These are phyloP conservation scores for Sanghuangporus sanghuang DNA, from an alignment of 1,284 basidiomycete species.

Conservation along the genomic window DNA sequence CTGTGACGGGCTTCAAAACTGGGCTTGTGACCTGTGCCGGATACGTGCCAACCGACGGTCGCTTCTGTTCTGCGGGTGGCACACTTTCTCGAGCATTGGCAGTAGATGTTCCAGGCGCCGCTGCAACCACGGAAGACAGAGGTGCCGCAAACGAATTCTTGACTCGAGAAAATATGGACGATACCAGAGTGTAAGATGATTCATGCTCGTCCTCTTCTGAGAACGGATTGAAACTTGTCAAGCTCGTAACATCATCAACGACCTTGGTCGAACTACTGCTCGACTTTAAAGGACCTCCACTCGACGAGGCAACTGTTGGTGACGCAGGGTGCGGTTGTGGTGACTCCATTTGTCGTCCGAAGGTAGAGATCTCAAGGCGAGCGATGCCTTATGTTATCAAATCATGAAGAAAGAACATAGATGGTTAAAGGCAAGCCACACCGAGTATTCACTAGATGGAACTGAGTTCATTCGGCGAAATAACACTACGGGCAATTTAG, in stretches of 20 bases:
- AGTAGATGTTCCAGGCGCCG: constrained; percentile 31
- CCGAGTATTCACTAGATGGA: too few relatives aligned
- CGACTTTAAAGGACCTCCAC: constrained; percentile 47
- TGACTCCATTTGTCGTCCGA: constrained; percentile 20
- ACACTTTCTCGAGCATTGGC: constrained; percentile 20
- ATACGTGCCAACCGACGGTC: constrained; percentile 40
- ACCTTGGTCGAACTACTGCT: constrained; percentile 50
- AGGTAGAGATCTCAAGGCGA: not conserved
- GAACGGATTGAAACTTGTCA: constrained; percentile 83
- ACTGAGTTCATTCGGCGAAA: too few relatives aligned
- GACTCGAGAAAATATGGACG: constrained; percentile 70
- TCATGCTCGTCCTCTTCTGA: constrained; percentile 83
- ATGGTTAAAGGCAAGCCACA: too few relatives aligned
- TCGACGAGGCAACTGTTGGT: constrained; percentile 27
- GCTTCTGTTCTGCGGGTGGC: constrained; percentile 43
- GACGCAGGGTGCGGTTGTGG: constrained; percentile 18
- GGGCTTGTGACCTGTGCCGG: constrained; percentile 37
- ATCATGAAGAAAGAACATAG: too few relatives aligned
- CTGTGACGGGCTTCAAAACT: constrained; percentile 41
- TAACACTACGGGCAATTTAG: too few relatives aligned
- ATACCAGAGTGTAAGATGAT: constrained; percentile 74
- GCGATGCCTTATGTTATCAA: not conserved
- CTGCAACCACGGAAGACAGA: constrained; percentile 43
- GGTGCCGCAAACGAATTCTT: constrained; percentile 70
- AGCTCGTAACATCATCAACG: constrained; percentile 60